phyloP scores from a whole-genome alignment of 768 basidiomycete genomes.

The Mrakia gelida region DNA sequence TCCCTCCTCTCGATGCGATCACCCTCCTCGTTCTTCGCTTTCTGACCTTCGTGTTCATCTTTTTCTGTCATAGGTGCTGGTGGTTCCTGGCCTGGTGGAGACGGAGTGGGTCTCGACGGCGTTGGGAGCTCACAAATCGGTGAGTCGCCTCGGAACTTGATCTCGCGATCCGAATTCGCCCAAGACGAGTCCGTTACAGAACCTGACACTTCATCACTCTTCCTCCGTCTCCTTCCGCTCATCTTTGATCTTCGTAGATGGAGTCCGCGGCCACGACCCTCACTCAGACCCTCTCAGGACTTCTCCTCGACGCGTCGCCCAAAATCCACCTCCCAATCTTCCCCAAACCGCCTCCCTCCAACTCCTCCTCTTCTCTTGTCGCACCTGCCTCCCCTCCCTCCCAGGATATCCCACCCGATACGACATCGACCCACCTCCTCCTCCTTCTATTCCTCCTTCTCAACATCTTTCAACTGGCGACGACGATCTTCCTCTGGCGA shows the following conservation, averaged over 20 bases:
- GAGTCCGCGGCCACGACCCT: slow-evolving; percentile 71
- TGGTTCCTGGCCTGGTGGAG: slow-evolving; percentile 68
- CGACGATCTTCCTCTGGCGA: slow-evolving; percentile 52
- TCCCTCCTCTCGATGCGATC: too few species aligned
- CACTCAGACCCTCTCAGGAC: slow-evolving; percentile 67
- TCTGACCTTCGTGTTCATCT: too few species aligned
- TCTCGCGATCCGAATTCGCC: too few species aligned
- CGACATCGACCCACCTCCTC: slow-evolving; percentile 51
- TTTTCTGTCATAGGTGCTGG: slow-evolving; percentile 41
- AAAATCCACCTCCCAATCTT: slow-evolving; percentile 50
- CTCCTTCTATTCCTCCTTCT: slow-evolving; percentile 57
- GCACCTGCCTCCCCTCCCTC: not conserved
- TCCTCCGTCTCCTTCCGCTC: not conserved
- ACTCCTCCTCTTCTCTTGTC: slow-evolving; percentile 17
- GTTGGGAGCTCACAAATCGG: slow-evolving; percentile 72
- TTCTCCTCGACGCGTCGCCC: slow-evolving; percentile 55
- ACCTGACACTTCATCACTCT: too few species aligned
- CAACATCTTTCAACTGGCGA: slow-evolving; percentile 57
- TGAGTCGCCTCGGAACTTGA: slow-evolving; percentile 44
- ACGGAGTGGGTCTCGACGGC: slow-evolving; percentile 71
- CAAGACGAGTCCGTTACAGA: too few species aligned
- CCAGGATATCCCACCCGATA: slow-evolving; percentile 22
- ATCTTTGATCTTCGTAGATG: slow-evolving; percentile 49
- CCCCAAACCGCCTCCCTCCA: slow-evolving; percentile 6
- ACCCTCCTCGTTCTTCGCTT: too few species aligned